These are phyloP conservation scores for Arachnomyces sp. DNA, from an alignment of 2,329 filamentous ascomycete species.

Conservation along the genomic window DNA sequence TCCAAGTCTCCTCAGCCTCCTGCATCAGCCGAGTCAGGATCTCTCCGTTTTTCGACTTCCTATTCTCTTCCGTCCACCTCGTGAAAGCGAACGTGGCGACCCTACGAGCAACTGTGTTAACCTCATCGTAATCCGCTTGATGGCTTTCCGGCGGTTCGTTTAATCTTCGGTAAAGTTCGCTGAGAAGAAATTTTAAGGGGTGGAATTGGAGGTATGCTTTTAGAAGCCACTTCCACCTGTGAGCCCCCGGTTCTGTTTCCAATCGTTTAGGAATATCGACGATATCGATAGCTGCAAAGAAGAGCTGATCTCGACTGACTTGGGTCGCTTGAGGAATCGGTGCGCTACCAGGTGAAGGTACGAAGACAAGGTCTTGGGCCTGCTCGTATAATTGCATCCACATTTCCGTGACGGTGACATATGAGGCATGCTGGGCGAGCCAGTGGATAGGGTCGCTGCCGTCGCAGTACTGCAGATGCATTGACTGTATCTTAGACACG, in stretches of 20 bases:
- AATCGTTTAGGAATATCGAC: slow-evolving; percentile 40
- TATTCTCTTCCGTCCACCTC: slow-evolving; percentile 2
- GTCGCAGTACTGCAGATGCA: slow-evolving; percentile 40
- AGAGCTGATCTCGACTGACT: slow-evolving; percentile 45
- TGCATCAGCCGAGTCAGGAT: slow-evolving; percentile 1
- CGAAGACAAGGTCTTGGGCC: slow-evolving; percentile 32
- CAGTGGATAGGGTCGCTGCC: slow-evolving; percentile 47
- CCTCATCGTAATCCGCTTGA: neutral
- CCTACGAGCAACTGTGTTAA: neutral
- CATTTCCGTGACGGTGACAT: slow-evolving; percentile 64
- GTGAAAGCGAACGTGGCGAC: neutral
- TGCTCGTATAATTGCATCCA: slow-evolving; percentile 64
- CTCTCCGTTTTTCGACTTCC: slow-evolving; percentile 3
- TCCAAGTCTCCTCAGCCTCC: neutral
- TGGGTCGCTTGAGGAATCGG: slow-evolving; percentile 43
- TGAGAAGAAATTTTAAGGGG: slow-evolving; percentile 13
- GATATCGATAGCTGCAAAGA: slow-evolving; percentile 59
- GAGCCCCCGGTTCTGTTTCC: slow-evolving; percentile 10
- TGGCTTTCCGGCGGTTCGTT: no score
- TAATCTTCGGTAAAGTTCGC: neutral
- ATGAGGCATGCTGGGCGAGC: slow-evolving; percentile 56
- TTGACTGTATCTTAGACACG: slow-evolving; percentile 39
- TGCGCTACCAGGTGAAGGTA: slow-evolving; percentile 12
- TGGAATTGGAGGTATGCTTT: slow-evolving; percentile 13
- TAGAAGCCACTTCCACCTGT: slow-evolving; percentile 15